phyloP scores from a whole-genome alignment of 345 rosid genomes.

The Populus ilicifolia region DNA sequence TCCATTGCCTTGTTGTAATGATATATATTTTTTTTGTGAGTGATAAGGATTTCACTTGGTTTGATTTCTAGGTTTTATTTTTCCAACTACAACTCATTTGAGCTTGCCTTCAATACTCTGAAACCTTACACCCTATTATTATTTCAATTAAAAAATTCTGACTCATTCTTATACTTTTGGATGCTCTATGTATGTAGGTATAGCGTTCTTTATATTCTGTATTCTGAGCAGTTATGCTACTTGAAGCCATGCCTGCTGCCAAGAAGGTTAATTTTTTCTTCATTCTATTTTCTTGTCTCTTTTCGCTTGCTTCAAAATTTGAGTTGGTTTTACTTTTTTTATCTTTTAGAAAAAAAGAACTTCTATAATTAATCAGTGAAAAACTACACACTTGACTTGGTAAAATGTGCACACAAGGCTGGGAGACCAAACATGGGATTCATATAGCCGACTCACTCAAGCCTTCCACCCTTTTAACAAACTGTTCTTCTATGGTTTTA shows the following conservation, averaged over 20 bases:
- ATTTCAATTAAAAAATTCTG: background rate
- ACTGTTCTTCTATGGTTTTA: background rate
- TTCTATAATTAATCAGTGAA: background rate
- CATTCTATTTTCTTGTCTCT: background rate
- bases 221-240: background rate
- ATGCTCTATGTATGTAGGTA: background rate
- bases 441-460: background rate
- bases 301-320: background rate
- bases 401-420: no score
- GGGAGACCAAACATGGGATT: no score
- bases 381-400: background rate
- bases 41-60: background rate
- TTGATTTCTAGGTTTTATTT: background rate
- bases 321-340: background rate
- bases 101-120: background rate
- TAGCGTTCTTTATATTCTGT: background rate
- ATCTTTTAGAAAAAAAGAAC: background rate
- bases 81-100: background rate
- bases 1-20: no score
- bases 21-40: no score
- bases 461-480: background rate
- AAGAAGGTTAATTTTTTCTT: background rate
- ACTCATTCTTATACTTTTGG: background rate
- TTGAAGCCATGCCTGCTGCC: background rate
- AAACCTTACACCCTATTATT: background rate